A percentile compares a stretch with the other conserved stretches of the same genome.
Conservation (phyloP, 148 eudicot genomes). For the Chenopodium album region DNA sequence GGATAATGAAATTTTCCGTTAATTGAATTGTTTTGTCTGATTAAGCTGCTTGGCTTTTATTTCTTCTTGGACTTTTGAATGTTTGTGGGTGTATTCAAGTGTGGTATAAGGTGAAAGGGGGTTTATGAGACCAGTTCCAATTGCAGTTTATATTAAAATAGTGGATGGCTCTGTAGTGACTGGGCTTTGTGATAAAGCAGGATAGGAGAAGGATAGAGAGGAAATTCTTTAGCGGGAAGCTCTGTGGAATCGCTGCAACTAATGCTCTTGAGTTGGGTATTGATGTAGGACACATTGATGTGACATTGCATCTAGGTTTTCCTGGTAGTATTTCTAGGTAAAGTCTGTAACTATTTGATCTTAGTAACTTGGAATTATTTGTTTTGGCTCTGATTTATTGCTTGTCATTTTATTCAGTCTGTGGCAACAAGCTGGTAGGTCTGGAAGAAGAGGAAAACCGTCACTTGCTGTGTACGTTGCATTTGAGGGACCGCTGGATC, state of each 20-base stretch:
- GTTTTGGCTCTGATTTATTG: constrained; percentile 17
- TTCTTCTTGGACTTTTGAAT: not conserved
- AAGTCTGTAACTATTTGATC: constrained; percentile 23
- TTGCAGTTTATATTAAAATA: not conserved
- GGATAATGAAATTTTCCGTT: not conserved
- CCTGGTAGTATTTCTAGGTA: constrained; percentile 99
- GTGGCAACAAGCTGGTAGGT: constrained; percentile 99
- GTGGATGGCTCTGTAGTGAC: not conserved
- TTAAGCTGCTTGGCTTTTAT: not conserved
- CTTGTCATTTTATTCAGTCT: constrained; percentile 42
- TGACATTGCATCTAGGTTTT: constrained; percentile 90
- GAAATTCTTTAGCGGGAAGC: constrained; percentile 67
- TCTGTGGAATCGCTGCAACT: constrained; percentile 91
- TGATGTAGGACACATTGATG: constrained; percentile 95
- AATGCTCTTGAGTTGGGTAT: constrained; percentile 97
- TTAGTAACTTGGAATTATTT: not conserved
- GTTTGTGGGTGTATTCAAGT: not conserved
- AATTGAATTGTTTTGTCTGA: not conserved
- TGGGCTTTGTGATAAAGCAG: constrained; percentile 44
- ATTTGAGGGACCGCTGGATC: constrained; percentile 97
- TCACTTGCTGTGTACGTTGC: constrained; percentile 95
- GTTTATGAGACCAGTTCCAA: not conserved
- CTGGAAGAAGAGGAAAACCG: constrained; percentile 89
- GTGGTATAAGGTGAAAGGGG: not conserved
- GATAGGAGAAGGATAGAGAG: constrained; percentile 85